A percentile compares a stretch with the other conserved stretches of the same genome.
phyloP scores from a whole-genome alignment of 164 flowering plant genomes.

The Aristolochia californica region DNA sequence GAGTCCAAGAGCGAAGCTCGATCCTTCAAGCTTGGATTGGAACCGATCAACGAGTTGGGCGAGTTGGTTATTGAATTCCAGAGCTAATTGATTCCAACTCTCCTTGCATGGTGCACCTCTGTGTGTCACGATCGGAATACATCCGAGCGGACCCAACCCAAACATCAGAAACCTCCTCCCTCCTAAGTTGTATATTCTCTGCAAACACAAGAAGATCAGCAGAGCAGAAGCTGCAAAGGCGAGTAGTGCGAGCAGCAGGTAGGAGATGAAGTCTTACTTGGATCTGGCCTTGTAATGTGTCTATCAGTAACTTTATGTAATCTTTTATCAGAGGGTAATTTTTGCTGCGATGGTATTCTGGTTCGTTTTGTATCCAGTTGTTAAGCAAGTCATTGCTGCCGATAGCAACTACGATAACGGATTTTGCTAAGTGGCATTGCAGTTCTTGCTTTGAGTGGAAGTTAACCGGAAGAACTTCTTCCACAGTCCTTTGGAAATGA shows the following conservation, averaged over 20 bases:
- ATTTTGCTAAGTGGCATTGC: slow-evolving; percentile 2
- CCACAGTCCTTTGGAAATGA: slow-evolving; percentile 1
- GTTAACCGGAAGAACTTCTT: neutral
- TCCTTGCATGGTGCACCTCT: too few species aligned
- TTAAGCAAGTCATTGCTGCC: slow-evolving; percentile 10
- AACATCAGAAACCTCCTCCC: slow-evolving; percentile 7
- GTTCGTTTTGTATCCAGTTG: neutral
- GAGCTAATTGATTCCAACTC: too few species aligned
- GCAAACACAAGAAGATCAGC: neutral
- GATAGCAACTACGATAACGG: slow-evolving; percentile 6
- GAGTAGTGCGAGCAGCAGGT: neutral
- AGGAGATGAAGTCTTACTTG: neutral
- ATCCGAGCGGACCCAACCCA: slow-evolving; percentile 11
- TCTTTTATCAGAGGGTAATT: neutral
- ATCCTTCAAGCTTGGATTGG: too few species aligned
- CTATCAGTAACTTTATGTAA: slow-evolving; percentile 1
- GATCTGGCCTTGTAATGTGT: slow-evolving; percentile 5
- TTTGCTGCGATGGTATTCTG: neutral
- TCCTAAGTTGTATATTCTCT: slow-evolving; percentile 6
- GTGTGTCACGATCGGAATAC: slow-evolving; percentile 1
- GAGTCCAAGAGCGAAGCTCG: too few species aligned
- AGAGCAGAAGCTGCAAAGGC: too few species aligned
- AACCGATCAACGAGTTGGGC: too few species aligned
- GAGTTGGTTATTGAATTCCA: too few species aligned
- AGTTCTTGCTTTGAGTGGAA: neutral